Base-by-base conservation (phyloP, 345 rosid genomes). In the Eucalyptus polyanthemos region DNA sequence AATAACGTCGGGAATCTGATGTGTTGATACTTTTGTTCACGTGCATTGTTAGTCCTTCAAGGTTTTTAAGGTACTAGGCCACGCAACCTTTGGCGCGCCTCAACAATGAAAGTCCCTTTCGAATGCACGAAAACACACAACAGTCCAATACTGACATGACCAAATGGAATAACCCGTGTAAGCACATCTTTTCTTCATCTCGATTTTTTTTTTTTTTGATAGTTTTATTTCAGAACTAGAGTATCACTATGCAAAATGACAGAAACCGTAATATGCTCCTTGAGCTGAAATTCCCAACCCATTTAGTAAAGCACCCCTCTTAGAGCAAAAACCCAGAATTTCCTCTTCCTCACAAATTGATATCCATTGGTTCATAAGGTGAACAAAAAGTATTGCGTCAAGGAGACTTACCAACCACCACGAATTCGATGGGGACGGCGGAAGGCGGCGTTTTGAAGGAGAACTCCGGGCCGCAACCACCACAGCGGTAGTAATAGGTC, bases 381-480 rank as follows among this genome's bases (percentile, higher is more conserved):
- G 85, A 76, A 7, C 90, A 65, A 60, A 17, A 21, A 76, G 27
- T 86, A 16, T 12, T 24, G 10, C 50, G 12, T 22, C 24, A 11
- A 62, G 42, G 86, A 13, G 14, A 88, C 94, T 88, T 90, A 97
- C 99, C 99, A 10, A 91, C 95, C 14, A 97, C 92, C 14, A 90
- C 99, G 89, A 97, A 97, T 86, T 97, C 98, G 53, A 96, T 76
- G 19, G 98, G 99, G 50, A 94, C 92, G 54, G 87, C 40, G 11
- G 95, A 86, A 40, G 99, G 99, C 89, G 98, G 99, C 10, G 95
- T 96, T 91, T 88, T 94, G 95, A 97, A 95, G 83, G 96, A 95
- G 89, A 95, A 96, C 86, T 96, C 97, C 22, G 95, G 97, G 86
- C 98, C 98, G 50, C 54, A 88, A 22, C 93, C 93, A 24, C 98